These are phyloP conservation scores for Candida ortonii DNA, from an alignment of 805 yeast genomes.

Conservation along the genomic window DNA sequence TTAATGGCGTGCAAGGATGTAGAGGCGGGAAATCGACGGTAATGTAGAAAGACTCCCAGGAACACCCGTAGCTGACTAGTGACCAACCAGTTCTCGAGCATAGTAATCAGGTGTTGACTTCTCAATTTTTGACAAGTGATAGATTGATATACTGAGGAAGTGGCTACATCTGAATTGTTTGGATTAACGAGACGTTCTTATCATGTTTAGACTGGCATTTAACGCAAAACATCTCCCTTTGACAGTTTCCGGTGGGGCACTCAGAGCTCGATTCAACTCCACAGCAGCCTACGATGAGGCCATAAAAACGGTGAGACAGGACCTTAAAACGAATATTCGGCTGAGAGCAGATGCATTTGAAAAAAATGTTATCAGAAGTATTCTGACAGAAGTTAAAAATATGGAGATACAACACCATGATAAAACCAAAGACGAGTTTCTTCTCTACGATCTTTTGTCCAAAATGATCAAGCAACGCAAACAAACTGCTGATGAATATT, in stretches of 20 bases:
- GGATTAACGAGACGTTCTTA: too few species aligned
- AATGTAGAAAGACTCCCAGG: too few species aligned
- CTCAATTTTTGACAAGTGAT: too few species aligned
- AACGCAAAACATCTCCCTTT: too few species aligned
- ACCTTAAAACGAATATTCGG: constrained; percentile 34
- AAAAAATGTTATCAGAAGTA: constrained; percentile 39
- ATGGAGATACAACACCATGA: constrained; percentile 33
- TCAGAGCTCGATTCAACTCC: constrained; percentile 24
- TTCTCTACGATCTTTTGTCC: constrained; percentile 31
- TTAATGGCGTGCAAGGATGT: too few species aligned
- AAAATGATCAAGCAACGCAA: constrained; percentile 42
- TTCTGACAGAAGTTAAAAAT: constrained; percentile 40
- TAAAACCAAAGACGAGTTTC: constrained; percentile 30
- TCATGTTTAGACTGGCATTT: too few species aligned
- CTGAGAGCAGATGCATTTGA: constrained; percentile 33
- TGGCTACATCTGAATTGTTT: too few species aligned
- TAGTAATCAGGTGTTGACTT: too few species aligned
- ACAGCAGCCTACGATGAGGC: constrained; percentile 30
- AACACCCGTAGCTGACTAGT: too few species aligned
- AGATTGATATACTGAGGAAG: too few species aligned
- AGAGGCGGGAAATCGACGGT: too few species aligned
- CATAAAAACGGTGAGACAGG: constrained; percentile 29
- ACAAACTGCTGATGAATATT: constrained; percentile 37
- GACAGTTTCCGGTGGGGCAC: not conserved
- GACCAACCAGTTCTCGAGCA: too few species aligned